Evolutionary conservation across 2,329 filamentous ascomycete species (phyloP), one percentile per base, ranked within the genome.

Genomic region (Phaeosphaeria sp.): DNA sequence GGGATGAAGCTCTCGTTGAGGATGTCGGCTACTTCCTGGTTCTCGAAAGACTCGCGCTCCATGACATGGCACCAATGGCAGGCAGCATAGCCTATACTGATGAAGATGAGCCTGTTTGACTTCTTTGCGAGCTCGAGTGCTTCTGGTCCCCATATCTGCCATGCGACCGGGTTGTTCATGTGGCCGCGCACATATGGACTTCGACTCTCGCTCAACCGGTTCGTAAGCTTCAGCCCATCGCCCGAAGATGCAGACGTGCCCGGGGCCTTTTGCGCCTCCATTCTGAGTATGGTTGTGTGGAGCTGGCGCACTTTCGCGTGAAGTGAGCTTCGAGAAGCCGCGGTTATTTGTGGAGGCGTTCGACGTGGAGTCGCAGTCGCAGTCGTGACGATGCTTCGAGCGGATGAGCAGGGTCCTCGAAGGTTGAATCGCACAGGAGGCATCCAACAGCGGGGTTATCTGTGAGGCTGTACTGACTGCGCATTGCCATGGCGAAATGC

Each of bases 51-150:
- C 78, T 99, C 95, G 64, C 90, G 88, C 65, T 92, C 90, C 87
- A 97, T 97, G 60, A 98, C 90, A 80, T 95, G 92, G 75, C 83
- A 85, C 83, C 95, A 96, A 80, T 98, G 94, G 76, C 95, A 98
- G 43, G 95, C 93, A 20, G 90, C 90, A 81, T 97, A 99, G 49
- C 95, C 95, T 71, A 98, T 93, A 75, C 94, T 96, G 60, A 98
- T 82, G 73, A 97, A 98, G 58, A 99, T 89, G 57, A 97, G 83
- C 71, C 93, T 91, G 77, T 98, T 96, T 67, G 93, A 87, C 67
- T 83, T 86, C 76, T 87, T 90, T 17, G 95, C 94, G 48, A 93
- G 83, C 62, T 86, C 85, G 53, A 97, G 83, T 17, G 92, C 87
- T 70, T 93, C 89, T 21, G 89, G 84, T 65, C 90, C 90, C 83